Evolutionary conservation across 495 filamentous ascomycete species (phyloP), one percentile per base, ranked within the genome.

Genomic region (Glutinoglossum americanum): DNA sequence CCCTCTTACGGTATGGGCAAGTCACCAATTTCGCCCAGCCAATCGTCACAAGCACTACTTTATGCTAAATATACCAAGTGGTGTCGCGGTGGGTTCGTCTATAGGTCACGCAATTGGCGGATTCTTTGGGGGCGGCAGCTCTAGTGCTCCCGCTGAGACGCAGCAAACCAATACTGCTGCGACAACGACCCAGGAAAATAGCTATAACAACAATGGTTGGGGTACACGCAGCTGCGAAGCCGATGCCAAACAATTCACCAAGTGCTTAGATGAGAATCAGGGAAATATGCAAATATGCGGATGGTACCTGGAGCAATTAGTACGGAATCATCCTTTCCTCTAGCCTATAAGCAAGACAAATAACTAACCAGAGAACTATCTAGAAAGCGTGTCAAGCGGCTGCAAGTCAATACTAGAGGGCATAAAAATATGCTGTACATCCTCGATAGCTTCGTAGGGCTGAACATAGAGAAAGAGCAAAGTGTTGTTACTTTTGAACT

Each of bases 241-340:
- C 15, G 89, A 93, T 63, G 83, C 87, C 28, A 81, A 80, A 69
- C 76, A 76, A 70, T 95, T 98, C 79, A 87, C 87, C 61, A 81
- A 83, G 72, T 98, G 92, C 78, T 80, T 98, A 80, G 88, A 96
- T 66, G 83, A 98, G 63, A 83, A 98, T 69, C 70, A 80, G 64
- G 93, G 93, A 58, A 84, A 92, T 69, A 81, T 97, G 83, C 82
- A 84, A 68, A 94, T 94, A 64, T 98, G 92, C 73, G 81, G 82
- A 61, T 98, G 92, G 92, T 98, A 98, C 69, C 70, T 98, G 64
- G 90, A 97, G 70, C 92, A 98, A 78, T 74, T 98, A 68, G 76
- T 80, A 70, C 55, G 69, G 69, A 59, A 21, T 61, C 51, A 17
- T 51, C 9, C 5, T 5, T 27, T 6, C 25, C 21, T 48, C 41